Base-by-base conservation (phyloP, 2,329 filamentous ascomycete species). In the Lojkania enalia region DNA sequence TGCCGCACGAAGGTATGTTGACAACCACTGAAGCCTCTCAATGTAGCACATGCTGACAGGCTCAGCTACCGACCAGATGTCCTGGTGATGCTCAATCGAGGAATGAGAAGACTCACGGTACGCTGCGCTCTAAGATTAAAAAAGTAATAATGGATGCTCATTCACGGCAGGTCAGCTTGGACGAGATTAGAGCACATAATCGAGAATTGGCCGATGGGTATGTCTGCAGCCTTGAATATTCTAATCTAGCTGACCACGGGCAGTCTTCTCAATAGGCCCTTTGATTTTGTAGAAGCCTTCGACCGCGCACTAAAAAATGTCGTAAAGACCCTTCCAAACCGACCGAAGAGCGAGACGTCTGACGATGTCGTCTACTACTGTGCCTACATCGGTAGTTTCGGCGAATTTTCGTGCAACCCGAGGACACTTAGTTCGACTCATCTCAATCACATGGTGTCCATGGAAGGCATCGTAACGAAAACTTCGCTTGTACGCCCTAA, bases 401-500 rank as follows among this genome's bases (percentile, higher is more conserved):
- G 95, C 55, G 85, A 96, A 67, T 94, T 89, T 68, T 82, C 91
- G 11, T 96, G 91, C 79, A 99, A 96, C 64, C 94, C 94, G 30
- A 84, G 94, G 57, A 97, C 94, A 0, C 75, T 99, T 20, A 89
- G 89, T 39, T 96, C 92, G 2, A 80, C 84, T 30, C 88, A 95
- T 61, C 81, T 99, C 44, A 99, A 99, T 71, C 86, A 88, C 64
- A 96, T 99, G 91, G 88, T 99, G 12, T 96, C 91, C 3, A 80
- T 99, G 39, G 94, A 99, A 72, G 94, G 94, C 35, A 99, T 99
- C 61, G 94, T 99, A 31, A 99, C 94, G 25, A 88, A 94, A 70
- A 95, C 90, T 73, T 96, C 91, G 18, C 79, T 99, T 15, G 95
- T 99, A 52, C 83, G 95, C 44, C 94, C 94, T 9, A 99, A 99